Percentiles rank a stretch among this genome's conserved stretches.
phyloP scores from a whole-genome alignment of 2,329 filamentous ascomycete species.

The Microdochium bolleyi region DNA sequence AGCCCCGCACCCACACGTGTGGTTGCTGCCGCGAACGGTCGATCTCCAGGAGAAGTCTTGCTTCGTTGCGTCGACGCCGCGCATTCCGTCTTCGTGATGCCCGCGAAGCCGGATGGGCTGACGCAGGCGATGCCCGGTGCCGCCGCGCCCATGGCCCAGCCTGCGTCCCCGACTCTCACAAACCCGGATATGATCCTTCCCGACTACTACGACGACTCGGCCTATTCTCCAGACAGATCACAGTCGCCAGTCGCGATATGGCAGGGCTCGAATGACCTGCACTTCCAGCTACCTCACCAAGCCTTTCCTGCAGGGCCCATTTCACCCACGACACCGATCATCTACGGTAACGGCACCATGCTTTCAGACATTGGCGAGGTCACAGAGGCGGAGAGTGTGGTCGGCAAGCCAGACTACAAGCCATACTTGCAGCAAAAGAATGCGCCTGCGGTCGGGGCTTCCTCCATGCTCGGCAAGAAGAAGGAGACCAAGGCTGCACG shows the following conservation, averaged over 20 bases:
- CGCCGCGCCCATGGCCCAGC: slow-evolving; percentile 25
- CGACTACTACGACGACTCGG: slow-evolving; percentile 52
- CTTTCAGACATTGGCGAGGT: slow-evolving; percentile 56
- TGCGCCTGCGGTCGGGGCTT: slow-evolving; percentile 1
- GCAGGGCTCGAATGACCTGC: slow-evolving; percentile 36
- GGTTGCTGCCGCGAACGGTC: not conserved
- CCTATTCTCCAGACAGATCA: slow-evolving; percentile 43
- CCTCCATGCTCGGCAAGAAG: slow-evolving; percentile 30
- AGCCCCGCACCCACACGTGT: not conserved
- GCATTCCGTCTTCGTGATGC: not conserved
- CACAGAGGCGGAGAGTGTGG: slow-evolving; percentile 42
- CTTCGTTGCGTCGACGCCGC: not conserved
- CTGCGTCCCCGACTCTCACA: slow-evolving; percentile 72
- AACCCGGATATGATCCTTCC: slow-evolving; percentile 95
- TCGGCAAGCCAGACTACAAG: slow-evolving; percentile 26
- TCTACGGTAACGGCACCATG: slow-evolving; percentile 64
- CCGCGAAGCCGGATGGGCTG: not conserved
- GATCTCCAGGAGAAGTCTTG: not conserved
- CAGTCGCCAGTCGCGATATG: slow-evolving; percentile 44
- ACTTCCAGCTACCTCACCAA: slow-evolving; percentile 32
- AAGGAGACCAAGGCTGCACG: slow-evolving; percentile 30
- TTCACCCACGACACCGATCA: slow-evolving; percentile 53
- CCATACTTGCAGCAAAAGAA: not conserved
- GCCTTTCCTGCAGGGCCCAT: slow-evolving; percentile 34
- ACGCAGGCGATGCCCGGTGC: not conserved